Percentiles rank a stretch among this genome's conserved stretches.
These are phyloP conservation scores for Podaxis carcinomalis DNA, from an alignment of 768 basidiomycete genomes.

Conservation along the genomic window DNA sequence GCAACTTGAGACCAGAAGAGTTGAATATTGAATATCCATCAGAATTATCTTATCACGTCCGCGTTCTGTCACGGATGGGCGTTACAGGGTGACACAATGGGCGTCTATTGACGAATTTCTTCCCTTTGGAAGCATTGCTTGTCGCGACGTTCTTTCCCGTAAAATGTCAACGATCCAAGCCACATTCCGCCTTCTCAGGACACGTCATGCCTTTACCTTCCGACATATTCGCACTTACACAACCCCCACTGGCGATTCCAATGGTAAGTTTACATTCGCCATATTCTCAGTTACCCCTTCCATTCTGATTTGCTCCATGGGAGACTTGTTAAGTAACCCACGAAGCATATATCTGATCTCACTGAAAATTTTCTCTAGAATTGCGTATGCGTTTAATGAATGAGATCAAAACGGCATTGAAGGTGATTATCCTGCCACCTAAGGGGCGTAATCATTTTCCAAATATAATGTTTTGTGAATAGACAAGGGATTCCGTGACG, in stretches of 20 bases:
- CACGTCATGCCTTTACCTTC: background rate
- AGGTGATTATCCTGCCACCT: constrained; percentile 32
- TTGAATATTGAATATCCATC: background rate
- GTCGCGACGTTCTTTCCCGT: background rate
- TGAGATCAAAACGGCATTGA: constrained; percentile 66
- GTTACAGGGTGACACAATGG: background rate
- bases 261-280: background rate
- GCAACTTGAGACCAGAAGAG: background rate
- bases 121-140: background rate
- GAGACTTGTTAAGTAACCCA: no score
- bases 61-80: no score
- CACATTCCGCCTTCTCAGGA: background rate
- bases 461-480: background rate
- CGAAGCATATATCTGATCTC: no score
- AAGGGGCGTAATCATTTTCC: background rate
- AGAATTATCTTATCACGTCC: no score
- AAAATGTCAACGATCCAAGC: background rate
- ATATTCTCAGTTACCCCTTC: background rate
- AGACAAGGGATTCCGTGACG: constrained; percentile 1
- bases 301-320: background rate
- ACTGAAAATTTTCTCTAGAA: constrained; percentile 30
- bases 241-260: background rate
- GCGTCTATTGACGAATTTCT: background rate
- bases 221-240: background rate
- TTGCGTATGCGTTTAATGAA: constrained; percentile 46